Percentiles rank a stretch among this genome's conserved stretches.
phyloP scores from a whole-genome alignment of 345 rosid genomes.

The Syzygium aqueum region DNA sequence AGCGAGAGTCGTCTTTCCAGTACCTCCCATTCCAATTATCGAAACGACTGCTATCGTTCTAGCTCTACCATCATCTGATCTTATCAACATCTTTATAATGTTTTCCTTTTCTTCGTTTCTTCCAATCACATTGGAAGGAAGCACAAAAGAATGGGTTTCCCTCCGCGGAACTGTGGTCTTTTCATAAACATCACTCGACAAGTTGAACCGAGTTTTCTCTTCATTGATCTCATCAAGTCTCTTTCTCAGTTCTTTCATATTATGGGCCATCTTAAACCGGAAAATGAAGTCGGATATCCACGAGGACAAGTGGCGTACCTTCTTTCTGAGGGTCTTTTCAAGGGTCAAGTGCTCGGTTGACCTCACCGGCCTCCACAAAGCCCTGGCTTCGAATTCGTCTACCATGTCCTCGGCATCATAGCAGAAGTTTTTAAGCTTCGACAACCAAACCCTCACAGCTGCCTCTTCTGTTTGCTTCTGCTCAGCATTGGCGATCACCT shows the following conservation, averaged over 20 bases:
- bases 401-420: slow-evolving; percentile 10
- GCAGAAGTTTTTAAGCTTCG: not conserved
- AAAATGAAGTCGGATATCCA: not conserved
- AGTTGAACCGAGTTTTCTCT: not conserved
- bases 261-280: not conserved
- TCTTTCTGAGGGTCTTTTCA: not conserved
- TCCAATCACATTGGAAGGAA: not conserved
- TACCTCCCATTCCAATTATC: slow-evolving; percentile 9
- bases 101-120: not conserved
- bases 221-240: not conserved
- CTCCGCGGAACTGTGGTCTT: not conserved
- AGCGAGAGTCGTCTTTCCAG: slow-evolving; percentile 9
- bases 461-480: not conserved
- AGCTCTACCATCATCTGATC: not conserved
- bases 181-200: not conserved
- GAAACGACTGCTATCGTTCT: slow-evolving; percentile 1
- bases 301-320: not conserved
- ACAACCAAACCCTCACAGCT: not conserved
- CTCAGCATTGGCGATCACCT: slow-evolving; percentile 5
- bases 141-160: slow-evolving; percentile 7
- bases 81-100: not conserved
- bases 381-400: slow-evolving; percentile 1
- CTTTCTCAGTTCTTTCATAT: not conserved
- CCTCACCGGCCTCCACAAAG: not conserved
- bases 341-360: not conserved